Percentiles rank a stretch among this genome's conserved stretches.
These are phyloP conservation scores for Pseudogymnoascus sp. DNA, from an alignment of 2,329 filamentous ascomycete genomes.

Conservation along the genomic window DNA sequence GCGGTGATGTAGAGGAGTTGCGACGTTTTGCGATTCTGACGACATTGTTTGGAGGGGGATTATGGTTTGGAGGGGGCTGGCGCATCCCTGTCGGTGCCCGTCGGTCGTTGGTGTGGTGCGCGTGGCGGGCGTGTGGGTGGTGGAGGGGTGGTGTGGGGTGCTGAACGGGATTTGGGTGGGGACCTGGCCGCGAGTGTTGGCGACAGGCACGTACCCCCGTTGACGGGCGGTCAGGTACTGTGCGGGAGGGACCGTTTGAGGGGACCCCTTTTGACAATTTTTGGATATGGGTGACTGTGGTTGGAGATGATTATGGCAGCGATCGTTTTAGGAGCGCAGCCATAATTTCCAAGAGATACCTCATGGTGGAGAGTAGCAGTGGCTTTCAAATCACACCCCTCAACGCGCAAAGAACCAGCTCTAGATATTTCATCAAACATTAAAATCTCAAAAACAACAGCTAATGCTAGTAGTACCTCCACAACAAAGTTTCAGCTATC, in stretches of 20 bases:
- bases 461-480: constrained; percentile 7
- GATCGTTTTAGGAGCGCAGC: background rate
- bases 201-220: background rate
- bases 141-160: background rate
- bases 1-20: background rate
- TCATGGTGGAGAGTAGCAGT: too few species aligned
- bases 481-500: constrained; percentile 4
- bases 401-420: background rate
- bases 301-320: background rate
- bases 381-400: background rate
- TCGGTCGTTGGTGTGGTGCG: background rate
- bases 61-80: background rate
- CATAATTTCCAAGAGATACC: background rate
- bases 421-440: constrained; percentile 8
- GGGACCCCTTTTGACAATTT: background rate
- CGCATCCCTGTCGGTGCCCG: background rate
- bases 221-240: background rate
- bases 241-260: background rate
- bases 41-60: background rate
- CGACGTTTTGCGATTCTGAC: background rate
- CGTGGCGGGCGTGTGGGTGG: background rate
- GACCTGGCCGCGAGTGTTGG: background rate
- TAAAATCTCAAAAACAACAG: constrained; percentile 5
- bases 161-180: constrained; percentile 2
- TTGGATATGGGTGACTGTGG: background rate